Conservation (phyloP, 768 basidiomycete genomes). For the Leccinum longicurvipes region DNA sequence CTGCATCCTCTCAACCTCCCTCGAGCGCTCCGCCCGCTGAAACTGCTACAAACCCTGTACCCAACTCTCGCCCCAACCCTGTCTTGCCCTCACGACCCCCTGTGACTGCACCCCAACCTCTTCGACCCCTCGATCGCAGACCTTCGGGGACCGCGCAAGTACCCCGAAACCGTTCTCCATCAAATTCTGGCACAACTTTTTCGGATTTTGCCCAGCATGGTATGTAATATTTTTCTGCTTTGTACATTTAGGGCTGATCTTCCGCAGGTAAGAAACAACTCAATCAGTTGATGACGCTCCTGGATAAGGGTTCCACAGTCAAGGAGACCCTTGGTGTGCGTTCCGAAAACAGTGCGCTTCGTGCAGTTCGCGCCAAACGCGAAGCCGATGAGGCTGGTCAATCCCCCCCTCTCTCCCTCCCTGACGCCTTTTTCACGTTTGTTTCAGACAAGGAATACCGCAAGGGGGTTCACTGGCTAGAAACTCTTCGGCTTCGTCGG, state of each 20-base stretch:
- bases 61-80: conserved; percentile 43
- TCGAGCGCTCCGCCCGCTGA: conserved; percentile 35
- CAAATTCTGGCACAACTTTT: conserved; percentile 75
- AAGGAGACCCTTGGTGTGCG: conserved; percentile 60
- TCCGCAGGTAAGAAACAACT: conserved; percentile 75
- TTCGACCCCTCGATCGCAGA: conserved; percentile 70
- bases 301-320: conserved; percentile 70
- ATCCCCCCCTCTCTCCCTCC: conserved; percentile 13
- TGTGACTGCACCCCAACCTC: conserved; percentile 69
- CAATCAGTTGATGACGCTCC: conserved; percentile 80
- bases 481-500: conserved; percentile 78
- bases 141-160: conserved; percentile 57
- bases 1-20: conserved; percentile 28
- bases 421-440: conserved; percentile 1
- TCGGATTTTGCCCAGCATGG: conserved; percentile 88
- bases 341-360: conserved; percentile 61
- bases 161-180: conserved; percentile 71
- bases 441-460: conserved; percentile 82
- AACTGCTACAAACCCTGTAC: conserved; percentile 26
- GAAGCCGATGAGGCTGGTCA: conserved; percentile 89
- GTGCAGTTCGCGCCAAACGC: conserved; percentile 77
- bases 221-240: conserved; percentile 6
- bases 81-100: conserved; percentile 46
- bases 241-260: neutral
- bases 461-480: conserved; percentile 87